phyloP scores from a whole-genome alignment of 164 flowering plant species.

The Kingdonia uniflora region DNA sequence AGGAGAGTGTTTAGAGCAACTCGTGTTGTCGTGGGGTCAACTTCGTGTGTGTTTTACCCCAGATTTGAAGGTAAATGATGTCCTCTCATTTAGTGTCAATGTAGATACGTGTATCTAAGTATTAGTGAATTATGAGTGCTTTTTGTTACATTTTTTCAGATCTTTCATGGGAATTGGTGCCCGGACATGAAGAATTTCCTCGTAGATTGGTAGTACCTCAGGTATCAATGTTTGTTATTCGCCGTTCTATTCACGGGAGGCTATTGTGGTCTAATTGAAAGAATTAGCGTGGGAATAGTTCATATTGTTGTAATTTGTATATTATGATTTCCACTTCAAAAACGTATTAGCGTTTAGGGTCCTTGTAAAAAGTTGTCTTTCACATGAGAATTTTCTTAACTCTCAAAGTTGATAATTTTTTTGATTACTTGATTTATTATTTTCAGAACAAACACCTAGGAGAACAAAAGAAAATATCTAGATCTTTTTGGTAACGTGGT shows the following conservation, averaged over 20 bases:
- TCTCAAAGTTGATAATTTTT: too few relatives aligned
- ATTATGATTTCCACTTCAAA: too few relatives aligned
- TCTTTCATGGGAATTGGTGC: slow-evolving; percentile 97
- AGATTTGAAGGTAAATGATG: slow-evolving; percentile 63
- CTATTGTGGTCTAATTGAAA: too few relatives aligned
- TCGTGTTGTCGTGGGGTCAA: slow-evolving; percentile 91
- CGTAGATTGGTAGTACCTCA: slow-evolving; percentile 85
- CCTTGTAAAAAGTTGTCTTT: not conserved
- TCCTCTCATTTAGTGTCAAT: not conserved
- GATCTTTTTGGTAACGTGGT: too few relatives aligned
- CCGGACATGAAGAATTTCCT: slow-evolving; percentile 91
- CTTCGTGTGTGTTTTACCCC: slow-evolving; percentile 79
- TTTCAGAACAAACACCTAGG: too few relatives aligned
- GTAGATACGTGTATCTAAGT: not conserved
- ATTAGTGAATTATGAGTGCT: not conserved
- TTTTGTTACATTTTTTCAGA: slow-evolving; percentile 24
- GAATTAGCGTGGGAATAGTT: too few relatives aligned
- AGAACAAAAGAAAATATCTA: too few relatives aligned
- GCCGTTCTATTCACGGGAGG: not conserved
- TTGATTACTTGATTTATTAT: too few relatives aligned
- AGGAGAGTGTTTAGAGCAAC: slow-evolving; percentile 95
- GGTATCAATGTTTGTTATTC: slow-evolving; percentile 28
- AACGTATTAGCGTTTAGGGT: too few relatives aligned
- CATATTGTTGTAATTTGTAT: too few relatives aligned
- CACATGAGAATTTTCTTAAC: not conserved